These are phyloP conservation scores for Aspergillus baeticus DNA, from an alignment of 495 filamentous ascomycete species.

Conservation along the genomic window DNA sequence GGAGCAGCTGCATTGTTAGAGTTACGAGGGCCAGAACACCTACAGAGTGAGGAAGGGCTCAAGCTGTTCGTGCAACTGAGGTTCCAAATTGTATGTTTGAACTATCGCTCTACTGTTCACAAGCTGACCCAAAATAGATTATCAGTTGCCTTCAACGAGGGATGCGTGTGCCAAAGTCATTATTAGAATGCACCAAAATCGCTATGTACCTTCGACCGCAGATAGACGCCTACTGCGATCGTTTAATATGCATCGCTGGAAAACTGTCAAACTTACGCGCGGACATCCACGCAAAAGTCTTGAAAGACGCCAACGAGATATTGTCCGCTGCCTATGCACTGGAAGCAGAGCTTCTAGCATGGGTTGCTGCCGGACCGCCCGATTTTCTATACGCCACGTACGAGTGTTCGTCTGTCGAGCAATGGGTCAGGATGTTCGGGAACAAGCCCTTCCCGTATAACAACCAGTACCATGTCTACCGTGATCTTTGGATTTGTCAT, in stretches of 20 bases:
- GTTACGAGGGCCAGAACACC: slow-evolving; percentile 55
- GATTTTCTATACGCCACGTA: slow-evolving; percentile 33
- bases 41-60: slow-evolving; percentile 52
- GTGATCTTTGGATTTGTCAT: slow-evolving; percentile 53
- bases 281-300: slow-evolving; percentile 34
- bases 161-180: slow-evolving; percentile 31
- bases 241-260: slow-evolving; percentile 36
- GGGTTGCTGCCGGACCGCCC: slow-evolving; percentile 39
- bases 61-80: slow-evolving; percentile 58
- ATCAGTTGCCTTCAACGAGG: slow-evolving; percentile 41
- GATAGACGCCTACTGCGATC: slow-evolving; percentile 34
- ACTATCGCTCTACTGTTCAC: not conserved
- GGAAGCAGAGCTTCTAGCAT: slow-evolving; percentile 49
- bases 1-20: slow-evolving; percentile 58
- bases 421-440: slow-evolving; percentile 21
- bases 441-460: slow-evolving; percentile 41
- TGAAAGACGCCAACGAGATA: slow-evolving; percentile 43
- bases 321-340: slow-evolving; percentile 46
- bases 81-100: slow-evolving; percentile 42
- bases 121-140: slow-evolving; percentile 24
- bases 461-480: slow-evolving; percentile 59
- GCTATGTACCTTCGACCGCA: slow-evolving; percentile 35
- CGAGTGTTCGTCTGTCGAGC: slow-evolving; percentile 22
- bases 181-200: slow-evolving; percentile 35
- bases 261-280: slow-evolving; percentile 47